Evolutionary conservation across 176 grass and related monocot species (phyloP), one percentile per base, ranked within the genome.

Genomic region (Ensete ventricosum): DNA sequence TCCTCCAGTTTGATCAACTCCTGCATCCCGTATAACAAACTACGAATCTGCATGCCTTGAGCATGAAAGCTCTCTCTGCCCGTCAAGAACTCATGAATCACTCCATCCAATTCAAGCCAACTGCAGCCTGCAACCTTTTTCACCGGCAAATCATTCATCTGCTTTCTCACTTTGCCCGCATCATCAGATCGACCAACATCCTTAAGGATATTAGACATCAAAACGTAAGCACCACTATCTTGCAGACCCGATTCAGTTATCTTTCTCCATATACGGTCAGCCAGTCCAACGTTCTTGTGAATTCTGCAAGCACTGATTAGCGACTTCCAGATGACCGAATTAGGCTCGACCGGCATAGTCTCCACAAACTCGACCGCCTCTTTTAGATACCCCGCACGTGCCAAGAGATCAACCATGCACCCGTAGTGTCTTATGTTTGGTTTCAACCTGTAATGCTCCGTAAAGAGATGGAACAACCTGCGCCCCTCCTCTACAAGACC

Each of bases 61-160:
- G 53, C 52, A 70, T 79, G 77, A 79, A 79, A 79, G 29, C 77
- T 79, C 53, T 66, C 66, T 58, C 27, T 58, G 16, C 63, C 77
- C 65, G 58, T 71, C 53, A 79, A 70, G 65, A 79, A 79, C 34
- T 70, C 65, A 50, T 79, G 77, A 59, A 69, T 34, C 6, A 59
- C 19, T 27, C 77, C 77, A 23, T 79, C 53, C 53, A 71, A 27
- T 54, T 79, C 77, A 11, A 79, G 13, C 65, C 77, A 71, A 67
- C 77, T 79, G 66, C 77, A 70, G 11, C 77, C 77, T 48, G 77
- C 53, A 17, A 79, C 27, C 65, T 79, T 79, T 14, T 21, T 69
- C 24, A 79, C 77, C 65, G 23, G 52, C 16, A 79, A 21, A 59
- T 79, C 77, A 58, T 79, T 79, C 77, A 79, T 79, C 77, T 70